Evolutionary conservation across 371 early-diverging fungal species (phyloP).

Genomic region (Thermomucor indicae-seudaticae): DNA sequence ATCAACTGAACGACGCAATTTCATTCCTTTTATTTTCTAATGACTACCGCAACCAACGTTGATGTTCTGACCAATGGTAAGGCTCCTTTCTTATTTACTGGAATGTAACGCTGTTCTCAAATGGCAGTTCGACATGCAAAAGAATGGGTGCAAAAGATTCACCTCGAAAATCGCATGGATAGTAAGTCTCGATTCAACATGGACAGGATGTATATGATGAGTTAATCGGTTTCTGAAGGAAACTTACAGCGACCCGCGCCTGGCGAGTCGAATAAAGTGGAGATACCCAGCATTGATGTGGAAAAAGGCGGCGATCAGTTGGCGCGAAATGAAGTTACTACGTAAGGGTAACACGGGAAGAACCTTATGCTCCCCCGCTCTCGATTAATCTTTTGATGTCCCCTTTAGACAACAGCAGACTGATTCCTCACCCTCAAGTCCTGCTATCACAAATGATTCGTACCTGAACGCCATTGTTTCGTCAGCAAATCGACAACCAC

Average conservation of each 20-base stretch:
- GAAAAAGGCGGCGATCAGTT: too few species aligned
- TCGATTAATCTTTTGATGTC: too few species aligned
- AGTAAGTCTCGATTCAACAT: constrained; percentile 12
- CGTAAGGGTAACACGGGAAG: neutral
- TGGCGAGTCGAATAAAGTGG: constrained; percentile 32
- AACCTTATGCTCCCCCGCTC: too few species aligned
- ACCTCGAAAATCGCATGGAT: constrained; percentile 34
- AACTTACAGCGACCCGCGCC: constrained; percentile 24
- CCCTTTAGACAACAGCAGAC: neutral
- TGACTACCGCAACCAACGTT: constrained; percentile 5
- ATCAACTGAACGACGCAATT: neutral
- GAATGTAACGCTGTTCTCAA: neutral
- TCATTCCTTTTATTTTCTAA: neutral
- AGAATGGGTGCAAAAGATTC: constrained; percentile 41
- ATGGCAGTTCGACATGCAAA: neutral
- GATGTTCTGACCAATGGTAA: constrained; percentile 8
- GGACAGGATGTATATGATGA: neutral
- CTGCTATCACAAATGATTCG: constrained; percentile 9
- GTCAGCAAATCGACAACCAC: neutral
- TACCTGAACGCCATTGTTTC: constrained; percentile 23
- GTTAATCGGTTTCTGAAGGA: constrained; percentile 11
- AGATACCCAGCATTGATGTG: too few species aligned
- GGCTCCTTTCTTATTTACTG: neutral
- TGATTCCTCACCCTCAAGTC: neutral
- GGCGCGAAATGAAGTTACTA: too few species aligned